Conservation (phyloP, 1,284 basidiomycete species). For the Boletellus deceptivus region DNA sequence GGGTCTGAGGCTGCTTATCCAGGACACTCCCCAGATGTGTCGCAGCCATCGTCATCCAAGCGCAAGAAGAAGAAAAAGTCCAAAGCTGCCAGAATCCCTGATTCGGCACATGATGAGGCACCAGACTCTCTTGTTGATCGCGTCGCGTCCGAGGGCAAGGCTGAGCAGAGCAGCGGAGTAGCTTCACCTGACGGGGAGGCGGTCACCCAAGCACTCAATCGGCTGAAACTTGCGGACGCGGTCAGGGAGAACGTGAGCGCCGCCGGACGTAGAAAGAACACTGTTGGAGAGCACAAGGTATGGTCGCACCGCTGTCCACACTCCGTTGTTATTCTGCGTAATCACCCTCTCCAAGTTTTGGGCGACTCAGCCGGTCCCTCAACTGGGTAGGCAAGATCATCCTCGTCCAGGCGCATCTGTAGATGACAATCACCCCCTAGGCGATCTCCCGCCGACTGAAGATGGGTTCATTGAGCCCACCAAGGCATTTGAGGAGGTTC, state of each 20-base stretch:
- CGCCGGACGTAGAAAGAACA: conserved; percentile 71
- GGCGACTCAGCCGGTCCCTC: conserved; percentile 94
- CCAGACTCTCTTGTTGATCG: conserved; percentile 59
- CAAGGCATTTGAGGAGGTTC: conserved; percentile 75
- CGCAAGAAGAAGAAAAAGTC: conserved; percentile 80
- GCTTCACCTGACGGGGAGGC: conserved; percentile 55
- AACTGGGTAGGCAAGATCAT: conserved; percentile 52
- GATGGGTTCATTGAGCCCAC: conserved; percentile 92
- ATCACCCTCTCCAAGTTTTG: conserved; percentile 67
- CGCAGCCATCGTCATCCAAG: conserved; percentile 46
- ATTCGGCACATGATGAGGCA: conserved; percentile 51
- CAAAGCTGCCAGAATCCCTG: conserved; percentile 55
- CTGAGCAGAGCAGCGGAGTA: conserved; percentile 49
- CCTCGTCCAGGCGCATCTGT: conserved; percentile 2
- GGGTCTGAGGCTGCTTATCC: conserved; percentile 38
- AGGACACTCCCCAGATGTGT: conserved; percentile 22
- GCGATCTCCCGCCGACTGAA: conserved; percentile 60
- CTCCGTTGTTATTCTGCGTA: conserved; percentile 7
- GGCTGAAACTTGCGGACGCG: conserved; percentile 72
- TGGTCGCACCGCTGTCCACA: conserved; percentile 16
- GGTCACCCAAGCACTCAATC: conserved; percentile 59
- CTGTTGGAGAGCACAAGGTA: conserved; percentile 86
- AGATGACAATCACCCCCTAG: conserved; percentile 36
- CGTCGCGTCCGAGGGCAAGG: conserved; percentile 43
- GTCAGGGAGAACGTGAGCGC: conserved; percentile 67